A percentile compares a stretch with the other conserved stretches of the same genome.
Evolutionary conservation across 2,329 filamentous ascomycete genomes (phyloP).

Genomic region (Ciborinia camelliae): DNA sequence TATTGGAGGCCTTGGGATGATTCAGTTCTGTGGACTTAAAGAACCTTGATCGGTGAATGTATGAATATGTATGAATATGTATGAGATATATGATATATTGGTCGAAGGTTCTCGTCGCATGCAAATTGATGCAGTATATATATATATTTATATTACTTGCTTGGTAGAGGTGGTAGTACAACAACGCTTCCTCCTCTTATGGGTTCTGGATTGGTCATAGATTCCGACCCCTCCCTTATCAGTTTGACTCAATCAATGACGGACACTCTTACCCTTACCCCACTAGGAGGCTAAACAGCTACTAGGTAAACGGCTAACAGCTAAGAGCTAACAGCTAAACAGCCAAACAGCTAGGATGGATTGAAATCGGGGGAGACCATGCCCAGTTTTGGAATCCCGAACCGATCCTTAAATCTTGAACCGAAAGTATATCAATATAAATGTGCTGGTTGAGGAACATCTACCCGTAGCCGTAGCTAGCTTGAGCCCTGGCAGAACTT

Average conservation of each 20-base stretch:
- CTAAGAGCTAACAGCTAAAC: no score
- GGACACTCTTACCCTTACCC: conserved; percentile 8
- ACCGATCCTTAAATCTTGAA: background rate
- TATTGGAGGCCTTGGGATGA: background rate
- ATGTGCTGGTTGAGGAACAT: background rate
- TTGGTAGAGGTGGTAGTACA: conserved; percentile 9
- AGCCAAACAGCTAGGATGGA: no score
- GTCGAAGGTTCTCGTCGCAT: conserved; percentile 16
- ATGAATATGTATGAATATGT: no score
- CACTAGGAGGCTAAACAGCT: background rate
- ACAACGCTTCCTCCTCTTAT: conserved; percentile 14
- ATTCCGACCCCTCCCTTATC: conserved; percentile 15
- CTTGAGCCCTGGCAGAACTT: background rate
- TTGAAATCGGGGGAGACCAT: conserved; percentile 7
- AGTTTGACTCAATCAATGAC: conserved; percentile 5
- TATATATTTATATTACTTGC: background rate
- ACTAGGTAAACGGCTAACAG: background rate
- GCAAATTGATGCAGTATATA: background rate
- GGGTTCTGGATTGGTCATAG: conserved; percentile 1
- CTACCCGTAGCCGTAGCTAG: no score
- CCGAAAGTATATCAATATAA: background rate
- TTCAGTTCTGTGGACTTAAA: background rate
- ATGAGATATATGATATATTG: conserved; percentile 7
- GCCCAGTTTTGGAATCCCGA: conserved; percentile 11
- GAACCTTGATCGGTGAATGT: background rate